These are phyloP conservation scores for Picochlorum sp. DNA, from an alignment of 139 green algal genomes.

Conservation along the genomic window DNA sequence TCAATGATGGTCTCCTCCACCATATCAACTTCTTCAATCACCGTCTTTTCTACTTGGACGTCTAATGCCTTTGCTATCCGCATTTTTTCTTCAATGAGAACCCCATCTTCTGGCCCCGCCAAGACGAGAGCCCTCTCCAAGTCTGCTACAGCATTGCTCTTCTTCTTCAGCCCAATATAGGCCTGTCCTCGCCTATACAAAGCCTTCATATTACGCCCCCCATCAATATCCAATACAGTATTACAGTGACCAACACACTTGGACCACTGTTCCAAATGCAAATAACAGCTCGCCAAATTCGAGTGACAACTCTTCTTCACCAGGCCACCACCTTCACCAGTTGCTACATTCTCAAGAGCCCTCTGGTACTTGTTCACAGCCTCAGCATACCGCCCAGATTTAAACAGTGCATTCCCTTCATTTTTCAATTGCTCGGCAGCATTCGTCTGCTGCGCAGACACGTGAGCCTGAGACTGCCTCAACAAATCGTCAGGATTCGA, in stretches of 20 bases:
- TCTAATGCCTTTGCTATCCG: constrained; percentile 7
- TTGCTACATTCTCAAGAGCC: constrained; percentile 15
- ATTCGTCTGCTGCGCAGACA: background rate
- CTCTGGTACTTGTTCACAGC: constrained; percentile 31
- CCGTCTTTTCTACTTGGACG: background rate
- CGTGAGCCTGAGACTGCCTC: background rate
- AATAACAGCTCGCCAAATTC: constrained; percentile 32
- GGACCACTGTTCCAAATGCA: constrained; percentile 23
- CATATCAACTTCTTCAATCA: constrained; percentile 10
- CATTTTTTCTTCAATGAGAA: constrained; percentile 23
- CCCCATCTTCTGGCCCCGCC: constrained; percentile 19
- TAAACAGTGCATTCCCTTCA: constrained; percentile 33
- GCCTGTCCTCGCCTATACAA: constrained; percentile 33
- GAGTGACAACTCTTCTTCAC: constrained; percentile 25
- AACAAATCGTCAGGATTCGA: constrained; percentile 14
- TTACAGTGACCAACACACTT: constrained; percentile 7
- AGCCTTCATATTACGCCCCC: constrained; percentile 33
- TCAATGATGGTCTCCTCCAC: background rate
- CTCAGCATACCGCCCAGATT: constrained; percentile 6
- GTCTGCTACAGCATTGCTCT: constrained; percentile 14
- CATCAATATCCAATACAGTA: constrained; percentile 19
- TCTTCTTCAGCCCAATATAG: background rate
- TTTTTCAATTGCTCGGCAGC: constrained; percentile 19
- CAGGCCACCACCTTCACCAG: background rate
- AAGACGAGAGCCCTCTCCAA: constrained; percentile 16